These are phyloP conservation scores for Podospora appendiculata DNA, from an alignment of 495 filamentous ascomycete genomes.

Conservation along the genomic window DNA sequence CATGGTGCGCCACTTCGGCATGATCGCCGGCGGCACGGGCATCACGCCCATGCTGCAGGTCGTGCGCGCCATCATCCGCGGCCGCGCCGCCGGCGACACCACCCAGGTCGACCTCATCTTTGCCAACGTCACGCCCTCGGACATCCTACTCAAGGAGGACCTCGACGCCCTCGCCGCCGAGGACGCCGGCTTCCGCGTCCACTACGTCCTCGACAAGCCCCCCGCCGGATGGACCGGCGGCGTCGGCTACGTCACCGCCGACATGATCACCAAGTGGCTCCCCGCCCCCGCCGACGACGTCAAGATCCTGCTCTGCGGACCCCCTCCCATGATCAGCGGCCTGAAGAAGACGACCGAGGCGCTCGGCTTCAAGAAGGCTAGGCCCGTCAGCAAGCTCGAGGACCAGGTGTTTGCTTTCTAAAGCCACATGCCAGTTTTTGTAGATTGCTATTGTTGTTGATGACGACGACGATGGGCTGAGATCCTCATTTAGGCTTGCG, in stretches of 20 bases:
- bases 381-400: slow-evolving; percentile 90
- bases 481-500: too few species aligned
- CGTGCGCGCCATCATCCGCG: slow-evolving; percentile 80
- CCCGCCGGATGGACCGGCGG: slow-evolving; percentile 83
- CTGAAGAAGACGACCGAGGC: slow-evolving; percentile 93
- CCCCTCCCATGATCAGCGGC: slow-evolving; percentile 91
- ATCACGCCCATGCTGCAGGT: slow-evolving; percentile 99
- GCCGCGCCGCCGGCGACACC: slow-evolving; percentile 67
- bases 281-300: slow-evolving; percentile 78
- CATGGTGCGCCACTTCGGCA: slow-evolving; percentile 89
- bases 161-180: slow-evolving; percentile 68
- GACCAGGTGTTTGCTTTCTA: slow-evolving; percentile 99
- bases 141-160: slow-evolving; percentile 89
- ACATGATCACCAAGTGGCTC: slow-evolving; percentile 88
- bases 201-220: slow-evolving; percentile 96
- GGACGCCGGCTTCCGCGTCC: slow-evolving; percentile 72
- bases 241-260: slow-evolving; percentile 86
- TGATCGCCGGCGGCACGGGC: slow-evolving; percentile 96
- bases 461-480: too few species aligned
- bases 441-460: neutral
- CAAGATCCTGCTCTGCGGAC: slow-evolving; percentile 94
- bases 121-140: slow-evolving; percentile 87
- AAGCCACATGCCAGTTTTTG: slow-evolving; percentile 1
- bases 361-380: slow-evolving; percentile 84
- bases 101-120: slow-evolving; percentile 93